Percentiles rank a stretch among this genome's conserved stretches.
These are phyloP conservation scores for Oryza punctata DNA, from an alignment of 176 grass and related monocot genomes.

Conservation along the genomic window DNA sequence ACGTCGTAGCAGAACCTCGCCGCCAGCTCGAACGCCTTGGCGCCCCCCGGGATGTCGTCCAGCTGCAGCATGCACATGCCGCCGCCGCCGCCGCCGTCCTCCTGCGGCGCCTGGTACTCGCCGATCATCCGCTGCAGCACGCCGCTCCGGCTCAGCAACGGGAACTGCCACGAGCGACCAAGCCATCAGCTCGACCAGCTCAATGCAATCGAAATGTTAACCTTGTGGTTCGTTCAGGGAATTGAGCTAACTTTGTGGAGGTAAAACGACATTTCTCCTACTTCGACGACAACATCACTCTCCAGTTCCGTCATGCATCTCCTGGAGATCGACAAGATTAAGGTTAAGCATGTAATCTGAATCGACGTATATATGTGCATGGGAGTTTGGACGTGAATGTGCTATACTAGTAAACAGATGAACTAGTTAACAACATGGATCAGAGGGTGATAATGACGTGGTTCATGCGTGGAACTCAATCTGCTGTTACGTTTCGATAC, in stretches of 20 bases:
- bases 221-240: not conserved
- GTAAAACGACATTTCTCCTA: conserved; percentile 69
- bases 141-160: conserved; percentile 75
- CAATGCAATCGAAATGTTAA: not conserved
- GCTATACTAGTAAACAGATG: not conserved
- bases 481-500: not conserved
- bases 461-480: not conserved
- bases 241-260: conserved; percentile 66
- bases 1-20: conserved; percentile 88
- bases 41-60: conserved; percentile 78
- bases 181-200: not conserved
- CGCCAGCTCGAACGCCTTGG: conserved; percentile 80
- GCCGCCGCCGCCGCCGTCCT: conserved; percentile 29
- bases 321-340: conserved; percentile 38
- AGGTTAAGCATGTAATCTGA: not conserved
- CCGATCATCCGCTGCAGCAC: conserved; percentile 71
- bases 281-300: conserved; percentile 66
- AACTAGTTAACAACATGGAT: not conserved
- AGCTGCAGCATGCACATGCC: conserved; percentile 70
- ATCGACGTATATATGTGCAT: not conserved
- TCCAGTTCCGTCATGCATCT: conserved; percentile 61
- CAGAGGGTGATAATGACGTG: too few species aligned
- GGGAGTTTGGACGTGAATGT: too few species aligned
- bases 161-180: conserved; percentile 71
- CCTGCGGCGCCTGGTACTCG: conserved; percentile 41